phyloP scores from a whole-genome alignment of 768 basidiomycete species.

The Roridomyces roridus region DNA sequence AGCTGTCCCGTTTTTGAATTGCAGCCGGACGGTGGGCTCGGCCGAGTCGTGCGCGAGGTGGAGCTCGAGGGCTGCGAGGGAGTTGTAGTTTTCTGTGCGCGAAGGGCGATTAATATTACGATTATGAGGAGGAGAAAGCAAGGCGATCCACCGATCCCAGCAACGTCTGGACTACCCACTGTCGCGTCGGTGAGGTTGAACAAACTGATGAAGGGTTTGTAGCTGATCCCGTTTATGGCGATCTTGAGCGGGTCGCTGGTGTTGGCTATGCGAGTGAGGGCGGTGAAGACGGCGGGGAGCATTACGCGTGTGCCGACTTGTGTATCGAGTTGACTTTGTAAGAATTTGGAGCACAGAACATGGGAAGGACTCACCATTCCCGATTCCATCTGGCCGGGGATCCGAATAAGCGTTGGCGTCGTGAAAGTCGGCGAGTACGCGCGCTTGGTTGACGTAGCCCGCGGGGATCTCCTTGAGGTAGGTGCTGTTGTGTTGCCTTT shows the following conservation, averaged over 20 bases:
- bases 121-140: not conserved
- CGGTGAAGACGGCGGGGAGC: constrained; percentile 50
- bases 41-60: constrained; percentile 29
- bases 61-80: constrained; percentile 49
- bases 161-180: constrained; percentile 43
- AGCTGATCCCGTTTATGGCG: constrained; percentile 53
- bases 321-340: not conserved
- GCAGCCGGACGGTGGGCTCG: constrained; percentile 48
- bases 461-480: constrained; percentile 43
- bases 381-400: constrained; percentile 44
- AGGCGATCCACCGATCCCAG: constrained; percentile 43
- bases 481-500: constrained; percentile 55
- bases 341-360: not conserved
- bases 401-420: constrained; percentile 56
- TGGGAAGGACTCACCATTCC: constrained; percentile 42
- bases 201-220: constrained; percentile 63
- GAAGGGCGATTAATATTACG: not conserved
- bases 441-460: constrained; percentile 47
- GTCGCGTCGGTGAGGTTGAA: constrained; percentile 62
- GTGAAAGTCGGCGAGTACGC: constrained; percentile 61
- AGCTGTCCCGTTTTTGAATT: constrained; percentile 57
- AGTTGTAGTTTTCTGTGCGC: constrained; percentile 46
- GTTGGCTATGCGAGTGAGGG: constrained; percentile 49
- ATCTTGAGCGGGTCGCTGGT: constrained; percentile 49
- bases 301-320: constrained; percentile 58